phyloP scores from a whole-genome alignment of 768 basidiomycete genomes.

The Pilatotrama ljubarskyi region DNA sequence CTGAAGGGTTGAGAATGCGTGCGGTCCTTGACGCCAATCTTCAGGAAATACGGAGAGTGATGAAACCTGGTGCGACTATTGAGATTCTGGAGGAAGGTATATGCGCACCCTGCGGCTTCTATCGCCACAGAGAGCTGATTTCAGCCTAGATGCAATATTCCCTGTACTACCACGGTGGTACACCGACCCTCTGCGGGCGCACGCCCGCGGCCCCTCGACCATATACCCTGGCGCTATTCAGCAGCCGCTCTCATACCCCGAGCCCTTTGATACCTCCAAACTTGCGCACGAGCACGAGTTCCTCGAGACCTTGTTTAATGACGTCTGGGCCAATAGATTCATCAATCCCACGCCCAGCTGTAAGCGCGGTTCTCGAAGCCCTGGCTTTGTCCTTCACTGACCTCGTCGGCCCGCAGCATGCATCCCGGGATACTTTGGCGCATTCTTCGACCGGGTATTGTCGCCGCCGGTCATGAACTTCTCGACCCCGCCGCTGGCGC shows the following conservation, averaged over 20 bases:
- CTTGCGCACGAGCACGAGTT: conserved; percentile 65
- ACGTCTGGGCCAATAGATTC: conserved; percentile 70
- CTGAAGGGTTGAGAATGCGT: neutral
- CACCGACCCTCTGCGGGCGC: conserved; percentile 63
- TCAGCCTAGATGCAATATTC: conserved; percentile 63
- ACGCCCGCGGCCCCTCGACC: conserved; percentile 38
- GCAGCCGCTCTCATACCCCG: conserved; percentile 28
- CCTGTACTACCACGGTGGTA: conserved; percentile 79
- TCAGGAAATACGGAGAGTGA: conserved; percentile 72
- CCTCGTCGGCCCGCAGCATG: conserved; percentile 44
- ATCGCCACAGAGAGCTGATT: neutral
- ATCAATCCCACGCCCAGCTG: conserved; percentile 72
- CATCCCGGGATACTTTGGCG: conserved; percentile 67
- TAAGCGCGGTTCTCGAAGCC: conserved; percentile 32
- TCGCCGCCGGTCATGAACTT: conserved; percentile 62
- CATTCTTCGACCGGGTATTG: conserved; percentile 67
- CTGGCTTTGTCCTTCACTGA: no score
- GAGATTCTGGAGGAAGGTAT: conserved; percentile 76
- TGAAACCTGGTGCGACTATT: conserved; percentile 67
- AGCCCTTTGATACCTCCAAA: conserved; percentile 2
- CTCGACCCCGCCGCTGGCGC: conserved; percentile 70
- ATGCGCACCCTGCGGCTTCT: conserved; percentile 9
- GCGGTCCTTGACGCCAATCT: conserved; percentile 1
- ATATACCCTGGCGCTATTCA: conserved; percentile 52
- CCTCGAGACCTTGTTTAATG: conserved; percentile 63